phyloP scores from a whole-genome alignment of 805 yeast genomes.

The Ogataea thermomethanolica region DNA sequence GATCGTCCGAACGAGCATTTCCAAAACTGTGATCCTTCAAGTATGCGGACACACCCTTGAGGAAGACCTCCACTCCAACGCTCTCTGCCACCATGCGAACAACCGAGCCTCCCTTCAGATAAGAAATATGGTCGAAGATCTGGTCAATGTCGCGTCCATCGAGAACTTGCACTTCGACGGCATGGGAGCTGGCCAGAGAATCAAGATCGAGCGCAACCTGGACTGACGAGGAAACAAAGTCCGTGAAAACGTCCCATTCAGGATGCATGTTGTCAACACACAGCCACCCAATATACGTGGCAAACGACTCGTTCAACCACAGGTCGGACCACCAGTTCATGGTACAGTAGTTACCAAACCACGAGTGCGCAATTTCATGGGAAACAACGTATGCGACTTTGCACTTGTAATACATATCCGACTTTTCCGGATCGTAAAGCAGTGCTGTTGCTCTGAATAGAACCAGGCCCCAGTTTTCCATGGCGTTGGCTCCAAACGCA shows the following conservation, averaged over 20 bases:
- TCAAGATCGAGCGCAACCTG: constrained; percentile 53
- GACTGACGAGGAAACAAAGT: constrained; percentile 48
- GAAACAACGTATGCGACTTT: constrained; percentile 79
- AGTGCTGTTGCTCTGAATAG: constrained; percentile 61
- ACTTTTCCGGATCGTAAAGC: constrained; percentile 44
- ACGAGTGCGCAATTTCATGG: constrained; percentile 87
- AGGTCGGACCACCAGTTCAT: constrained; percentile 94
- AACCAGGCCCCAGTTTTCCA: constrained; percentile 89
- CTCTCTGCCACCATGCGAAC: constrained; percentile 72
- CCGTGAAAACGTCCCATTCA: constrained; percentile 74
- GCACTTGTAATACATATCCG: constrained; percentile 53
- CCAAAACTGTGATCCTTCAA: constrained; percentile 59
- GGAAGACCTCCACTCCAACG: constrained; percentile 64
- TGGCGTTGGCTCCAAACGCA: constrained; percentile 78
- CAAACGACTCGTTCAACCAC: constrained; percentile 89
- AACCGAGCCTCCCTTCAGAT: constrained; percentile 75
- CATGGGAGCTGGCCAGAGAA: constrained; percentile 64
- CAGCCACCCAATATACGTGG: constrained; percentile 77
- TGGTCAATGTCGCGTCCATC: constrained; percentile 79
- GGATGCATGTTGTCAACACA: constrained; percentile 71
- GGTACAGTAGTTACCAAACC: constrained; percentile 88
- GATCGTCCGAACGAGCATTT: constrained; percentile 71
- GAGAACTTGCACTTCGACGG: constrained; percentile 77
- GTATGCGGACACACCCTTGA: constrained; percentile 70
- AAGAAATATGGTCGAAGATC: constrained; percentile 78